These are phyloP conservation scores for Citeromyces hawaiiensis DNA, from an alignment of 1,139 yeast species.

Conservation along the genomic window DNA sequence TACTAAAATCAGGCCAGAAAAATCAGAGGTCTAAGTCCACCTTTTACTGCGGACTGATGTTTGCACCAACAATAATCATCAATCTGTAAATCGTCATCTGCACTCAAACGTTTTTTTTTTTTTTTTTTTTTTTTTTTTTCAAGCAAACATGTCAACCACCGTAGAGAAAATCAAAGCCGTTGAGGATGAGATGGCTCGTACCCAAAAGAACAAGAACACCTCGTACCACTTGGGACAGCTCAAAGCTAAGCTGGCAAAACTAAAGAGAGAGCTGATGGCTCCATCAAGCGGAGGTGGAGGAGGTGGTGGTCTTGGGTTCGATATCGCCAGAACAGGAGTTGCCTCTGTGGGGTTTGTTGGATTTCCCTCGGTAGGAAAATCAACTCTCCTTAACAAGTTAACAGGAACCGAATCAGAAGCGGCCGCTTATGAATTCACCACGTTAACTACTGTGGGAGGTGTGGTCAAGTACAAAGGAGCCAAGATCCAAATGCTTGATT, in stretches of 20 bases:
- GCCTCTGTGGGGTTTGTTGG: slow-evolving; percentile 97
- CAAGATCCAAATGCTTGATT: slow-evolving; percentile 91
- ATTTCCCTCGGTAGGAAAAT: slow-evolving; percentile 96
- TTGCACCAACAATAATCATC: too few species aligned
- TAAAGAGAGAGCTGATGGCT: slow-evolving; percentile 80
- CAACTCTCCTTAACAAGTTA: slow-evolving; percentile 70
- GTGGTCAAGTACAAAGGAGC: slow-evolving; percentile 94
- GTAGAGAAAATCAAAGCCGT: slow-evolving; percentile 85
- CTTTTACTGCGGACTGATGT: too few species aligned
- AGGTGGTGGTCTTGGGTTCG: slow-evolving; percentile 86
- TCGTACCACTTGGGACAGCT: slow-evolving; percentile 93
- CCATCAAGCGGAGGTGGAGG: slow-evolving; percentile 76
- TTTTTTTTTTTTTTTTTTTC: not conserved
- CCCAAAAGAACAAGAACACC: slow-evolving; percentile 94
- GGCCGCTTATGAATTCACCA: slow-evolving; percentile 95
- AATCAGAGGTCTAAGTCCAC: too few species aligned
- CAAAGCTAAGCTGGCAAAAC: slow-evolving; percentile 90
- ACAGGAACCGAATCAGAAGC: slow-evolving; percentile 97
- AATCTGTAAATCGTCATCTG: too few species aligned
- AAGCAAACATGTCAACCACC: slow-evolving; percentile 36
- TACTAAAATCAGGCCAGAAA: too few species aligned
- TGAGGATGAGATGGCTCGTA: slow-evolving; percentile 90
- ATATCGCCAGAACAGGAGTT: slow-evolving; percentile 95
- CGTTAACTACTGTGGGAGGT: slow-evolving; percentile 96
- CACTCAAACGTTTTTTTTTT: not conserved